Base-by-base conservation (phyloP, 2,329 filamentous ascomycete genomes). In the Myotisia sp. region DNA sequence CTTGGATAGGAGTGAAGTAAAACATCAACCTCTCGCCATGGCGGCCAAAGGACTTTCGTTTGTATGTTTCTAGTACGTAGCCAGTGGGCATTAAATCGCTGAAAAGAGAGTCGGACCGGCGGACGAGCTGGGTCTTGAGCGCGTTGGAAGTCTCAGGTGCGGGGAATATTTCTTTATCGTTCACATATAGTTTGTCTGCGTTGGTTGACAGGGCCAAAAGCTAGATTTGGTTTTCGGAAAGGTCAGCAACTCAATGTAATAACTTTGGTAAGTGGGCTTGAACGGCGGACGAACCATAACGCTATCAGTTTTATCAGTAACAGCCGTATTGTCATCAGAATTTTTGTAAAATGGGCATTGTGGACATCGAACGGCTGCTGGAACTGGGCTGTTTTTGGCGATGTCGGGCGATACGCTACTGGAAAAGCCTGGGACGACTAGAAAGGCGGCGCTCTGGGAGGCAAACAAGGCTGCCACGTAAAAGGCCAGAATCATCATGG, bases 1-100 rank as follows among this genome's bases (percentile, higher is more conserved):
- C 45, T 35, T 61, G 59, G 18, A 64, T 51, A 22, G 63, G 51
- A n/a, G 60, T 64, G 44, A 65, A 61, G 24, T 58, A 54, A 38
- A 64, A 44, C 7, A 53, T 48, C 2, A 58, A 41, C 16, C 64
- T 42, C 6, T 58, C 52, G 27, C 50, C 44, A 5, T 44, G 49
- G 6, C 48, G 43, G n/a, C 49, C 51, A 16, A 58, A 51, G 6
- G 45, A 38, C 8, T 47, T 40, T 13, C 47, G 40, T 26, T 48
- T 34, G 14, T 56, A 50, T 39, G 58, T 46, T 42, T 63, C 60
- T 16, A 63, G 48, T 17, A 59, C 58, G 41, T 62, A 64, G 29
- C 60, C 60, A 33, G 63, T 42, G 7, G 51, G 44, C 28, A 64
- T 44, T 1, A 57, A 54, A 3, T 49, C 47, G 9, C 55, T 55